A percentile compares a stretch with the other conserved stretches of the same genome.
Conservation (phyloP, 2,329 filamentous ascomycete genomes). For the Claviceps sp. region DNA sequence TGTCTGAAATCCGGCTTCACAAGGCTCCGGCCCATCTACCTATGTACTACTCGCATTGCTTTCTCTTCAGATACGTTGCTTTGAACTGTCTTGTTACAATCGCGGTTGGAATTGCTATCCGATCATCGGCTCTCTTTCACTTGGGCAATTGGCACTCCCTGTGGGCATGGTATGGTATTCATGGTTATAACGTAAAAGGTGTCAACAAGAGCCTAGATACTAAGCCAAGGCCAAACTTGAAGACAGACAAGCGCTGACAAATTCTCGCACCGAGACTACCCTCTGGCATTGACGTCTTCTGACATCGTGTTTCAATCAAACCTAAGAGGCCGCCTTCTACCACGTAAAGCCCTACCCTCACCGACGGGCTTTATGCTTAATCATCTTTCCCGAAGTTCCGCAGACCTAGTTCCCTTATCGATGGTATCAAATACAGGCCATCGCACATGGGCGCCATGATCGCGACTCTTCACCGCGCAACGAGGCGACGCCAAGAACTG, state of each 20-base stretch:
- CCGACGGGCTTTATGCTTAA: background rate
- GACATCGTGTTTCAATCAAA: background rate
- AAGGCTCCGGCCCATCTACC: too few species aligned
- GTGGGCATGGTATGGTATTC: background rate
- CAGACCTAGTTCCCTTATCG: background rate
- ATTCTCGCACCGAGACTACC: background rate
- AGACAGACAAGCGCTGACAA: background rate
- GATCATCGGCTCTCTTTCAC: background rate
- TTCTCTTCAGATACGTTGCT: too few species aligned
- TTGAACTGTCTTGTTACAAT: too few species aligned
- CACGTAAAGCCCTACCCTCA: constrained; percentile 2
- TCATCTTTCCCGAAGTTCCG: too few species aligned
- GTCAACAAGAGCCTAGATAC: background rate
- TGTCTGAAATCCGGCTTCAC: too few species aligned
- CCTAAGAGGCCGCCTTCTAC: background rate
- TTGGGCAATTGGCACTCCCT: background rate
- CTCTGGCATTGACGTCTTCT: background rate
- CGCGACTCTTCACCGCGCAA: background rate
- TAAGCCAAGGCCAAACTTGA: background rate
- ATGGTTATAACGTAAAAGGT: background rate
- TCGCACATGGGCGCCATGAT: background rate
- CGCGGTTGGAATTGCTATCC: too few species aligned
- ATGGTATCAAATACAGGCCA: background rate
- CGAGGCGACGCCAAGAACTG: constrained; percentile 1
- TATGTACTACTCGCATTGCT: too few species aligned